Evolutionary conservation across 208 protist genomes (phyloP).

Genomic region (Wallacemonas sp.): DNA sequence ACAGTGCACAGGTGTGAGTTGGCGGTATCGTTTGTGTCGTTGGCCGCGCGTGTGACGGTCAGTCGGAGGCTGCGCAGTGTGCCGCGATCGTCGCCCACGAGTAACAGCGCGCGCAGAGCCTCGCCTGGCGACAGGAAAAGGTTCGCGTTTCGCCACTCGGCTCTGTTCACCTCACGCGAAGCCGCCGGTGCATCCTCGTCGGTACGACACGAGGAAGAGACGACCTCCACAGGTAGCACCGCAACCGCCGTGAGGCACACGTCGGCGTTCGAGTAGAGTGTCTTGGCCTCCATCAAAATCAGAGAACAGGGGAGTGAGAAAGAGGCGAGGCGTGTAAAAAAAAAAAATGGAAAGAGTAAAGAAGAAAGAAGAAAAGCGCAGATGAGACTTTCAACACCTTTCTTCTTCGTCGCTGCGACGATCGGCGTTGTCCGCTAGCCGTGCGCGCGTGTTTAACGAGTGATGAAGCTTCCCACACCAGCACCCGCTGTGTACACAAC

Average conservation of each 20-base stretch:
- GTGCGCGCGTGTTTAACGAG: too few relatives aligned
- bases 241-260: constrained; percentile 20
- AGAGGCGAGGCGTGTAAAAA: too few relatives aligned
- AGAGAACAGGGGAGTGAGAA: too few relatives aligned
- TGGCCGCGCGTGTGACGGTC: constrained; percentile 8
- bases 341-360: too few relatives aligned
- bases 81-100: constrained; percentile 22
- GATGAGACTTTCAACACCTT: too few relatives aligned
- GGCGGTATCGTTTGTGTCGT: neutral
- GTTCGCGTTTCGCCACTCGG: neutral
- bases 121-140: constrained; percentile 20
- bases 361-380: too few relatives aligned
- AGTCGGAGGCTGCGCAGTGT: constrained; percentile 28
- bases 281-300: constrained; percentile 22
- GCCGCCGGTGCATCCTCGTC: neutral
- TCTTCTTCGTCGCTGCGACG: too few relatives aligned
- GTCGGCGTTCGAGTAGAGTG: constrained; percentile 26
- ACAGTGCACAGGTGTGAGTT: constrained; percentile 12
- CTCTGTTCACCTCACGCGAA: neutral
- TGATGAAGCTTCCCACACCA: too few relatives aligned
- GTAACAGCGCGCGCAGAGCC: constrained; percentile 23
- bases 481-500: too few relatives aligned
- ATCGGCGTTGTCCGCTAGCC: too few relatives aligned
- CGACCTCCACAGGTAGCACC: constrained; percentile 19
- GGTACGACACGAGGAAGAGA: neutral